phyloP scores from a whole-genome alignment of 345 rosid species.

The Citrus glauca region DNA sequence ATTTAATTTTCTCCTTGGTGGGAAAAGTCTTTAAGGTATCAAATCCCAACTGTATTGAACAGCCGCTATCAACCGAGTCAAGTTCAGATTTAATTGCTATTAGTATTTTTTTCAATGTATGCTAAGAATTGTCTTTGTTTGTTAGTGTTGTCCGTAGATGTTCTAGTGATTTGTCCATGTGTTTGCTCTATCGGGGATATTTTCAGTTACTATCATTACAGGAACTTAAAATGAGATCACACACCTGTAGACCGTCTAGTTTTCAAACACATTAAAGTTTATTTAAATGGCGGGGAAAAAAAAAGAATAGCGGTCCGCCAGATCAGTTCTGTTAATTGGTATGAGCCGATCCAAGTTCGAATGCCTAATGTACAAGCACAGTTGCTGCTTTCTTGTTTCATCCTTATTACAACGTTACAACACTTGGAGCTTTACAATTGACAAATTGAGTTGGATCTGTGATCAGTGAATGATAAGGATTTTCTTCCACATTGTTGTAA shows the following conservation, averaged over 20 bases:
- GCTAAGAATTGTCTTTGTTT: too few relatives aligned
- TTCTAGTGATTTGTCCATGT: too few relatives aligned
- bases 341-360: constrained; percentile 10
- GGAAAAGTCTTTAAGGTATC: background rate
- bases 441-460: background rate
- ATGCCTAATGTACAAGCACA: background rate
- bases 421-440: constrained; percentile 12
- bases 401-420: background rate
- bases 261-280: constrained; percentile 1
- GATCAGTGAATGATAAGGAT: background rate
- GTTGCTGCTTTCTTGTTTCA: background rate
- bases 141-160: too few relatives aligned
- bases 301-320: background rate
- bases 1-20: too few relatives aligned
- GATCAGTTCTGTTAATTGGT: background rate
- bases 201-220: background rate
- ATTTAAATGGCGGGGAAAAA: background rate
- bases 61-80: too few relatives aligned
- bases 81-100: too few relatives aligned
- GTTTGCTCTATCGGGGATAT: too few relatives aligned
- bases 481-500: constrained; percentile 5
- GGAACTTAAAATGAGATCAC: background rate
- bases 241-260: background rate
- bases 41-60: background rate
- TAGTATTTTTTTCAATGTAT: too few relatives aligned